Percentiles rank a stretch among this genome's conserved stretches.
These are phyloP conservation scores for Hypoxylon intermedium DNA, from an alignment of 495 filamentous ascomycete genomes.

Conservation along the genomic window DNA sequence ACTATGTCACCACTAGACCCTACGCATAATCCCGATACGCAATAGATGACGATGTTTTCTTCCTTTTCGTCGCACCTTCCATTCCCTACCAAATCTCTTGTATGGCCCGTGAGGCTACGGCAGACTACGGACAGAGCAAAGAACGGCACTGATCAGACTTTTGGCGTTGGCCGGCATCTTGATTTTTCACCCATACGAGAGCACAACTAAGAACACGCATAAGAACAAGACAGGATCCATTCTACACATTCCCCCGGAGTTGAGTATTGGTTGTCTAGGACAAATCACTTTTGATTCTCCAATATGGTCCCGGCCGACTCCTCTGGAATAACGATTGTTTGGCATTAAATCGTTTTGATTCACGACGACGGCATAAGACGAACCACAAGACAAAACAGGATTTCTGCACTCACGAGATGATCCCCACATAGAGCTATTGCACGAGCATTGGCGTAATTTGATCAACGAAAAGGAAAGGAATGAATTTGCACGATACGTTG, in stretches of 20 bases:
- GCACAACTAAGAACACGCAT: constrained; percentile 27
- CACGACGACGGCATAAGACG: constrained; percentile 46
- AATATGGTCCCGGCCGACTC: too few species aligned
- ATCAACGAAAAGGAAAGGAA: constrained; percentile 41
- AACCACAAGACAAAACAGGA: constrained; percentile 45
- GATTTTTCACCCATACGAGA: constrained; percentile 38
- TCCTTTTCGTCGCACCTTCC: too few species aligned
- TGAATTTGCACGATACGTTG: constrained; percentile 31
- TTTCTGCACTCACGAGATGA: constrained; percentile 32
- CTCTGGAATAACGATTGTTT: constrained; percentile 13
- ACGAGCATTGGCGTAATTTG: constrained; percentile 53
- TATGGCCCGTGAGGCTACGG: constrained; percentile 19
- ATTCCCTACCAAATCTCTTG: constrained; percentile 9
- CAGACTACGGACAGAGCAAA: constrained; percentile 33
- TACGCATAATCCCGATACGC: too few species aligned
- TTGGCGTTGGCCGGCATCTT: constrained; percentile 42
- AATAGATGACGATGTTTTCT: too few species aligned
- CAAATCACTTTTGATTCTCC: too few species aligned
- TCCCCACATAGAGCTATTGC: constrained; percentile 48
- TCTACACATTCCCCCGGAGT: too few species aligned
- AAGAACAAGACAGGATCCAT: constrained; percentile 21
- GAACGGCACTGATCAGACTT: constrained; percentile 35
- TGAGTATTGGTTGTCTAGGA: too few species aligned
- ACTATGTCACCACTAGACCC: too few species aligned
- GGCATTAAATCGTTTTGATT: constrained; percentile 37